Base-by-base conservation (phyloP, 768 basidiomycete genomes). In the Pleurotus tuoliensis region DNA sequence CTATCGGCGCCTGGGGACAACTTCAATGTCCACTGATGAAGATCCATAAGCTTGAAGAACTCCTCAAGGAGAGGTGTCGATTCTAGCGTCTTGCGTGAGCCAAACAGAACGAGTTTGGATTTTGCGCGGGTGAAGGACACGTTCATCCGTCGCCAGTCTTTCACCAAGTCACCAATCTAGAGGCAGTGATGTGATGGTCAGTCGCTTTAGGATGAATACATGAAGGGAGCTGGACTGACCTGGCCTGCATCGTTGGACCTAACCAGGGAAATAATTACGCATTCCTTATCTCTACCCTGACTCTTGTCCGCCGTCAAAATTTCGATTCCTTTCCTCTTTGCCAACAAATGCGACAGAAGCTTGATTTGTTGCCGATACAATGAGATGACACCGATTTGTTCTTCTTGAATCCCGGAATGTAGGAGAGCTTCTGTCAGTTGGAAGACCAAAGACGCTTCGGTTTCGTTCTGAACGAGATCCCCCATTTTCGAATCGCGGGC, bases 361-460 rank as follows among this genome's bases (percentile, higher is more conserved):
- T 98, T 98, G 73, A 95, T 88, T 66, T 99, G 97, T 62, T 98
- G 97, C 1, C 94, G 83, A 68, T 99, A 99, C 39, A 94, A 74
- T 3, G 95, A 91, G 63, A 99, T 88, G 60, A 97, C 76, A 8
- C 91, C 96, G 55, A 98, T 84, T 61, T 95, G 86, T 1, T 81
- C 73, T 56, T 87, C 76, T 4, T 67, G 62, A 16, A 96, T 73
- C 3, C 94, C 94, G 47, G 84, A 76, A 4, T 69, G 67, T 4
- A 88, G 63, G 20, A 98, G 76, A 0, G 85, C 81, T 53, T 88
- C 79, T 4, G 83, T 76, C 39, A 93, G 70, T 73, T 97, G 86
- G 45, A 75, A 75, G 8, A 86, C 82, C 16, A 88, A 73, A 41
- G 71, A 71, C 2, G 89, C 95, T 65, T 99, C 97, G 0, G 80